A percentile compares a stretch with the other conserved stretches of the same genome.
These are phyloP conservation scores for Epichloe gansuensis DNA, from an alignment of 2,329 filamentous ascomycete species.

Conservation along the genomic window DNA sequence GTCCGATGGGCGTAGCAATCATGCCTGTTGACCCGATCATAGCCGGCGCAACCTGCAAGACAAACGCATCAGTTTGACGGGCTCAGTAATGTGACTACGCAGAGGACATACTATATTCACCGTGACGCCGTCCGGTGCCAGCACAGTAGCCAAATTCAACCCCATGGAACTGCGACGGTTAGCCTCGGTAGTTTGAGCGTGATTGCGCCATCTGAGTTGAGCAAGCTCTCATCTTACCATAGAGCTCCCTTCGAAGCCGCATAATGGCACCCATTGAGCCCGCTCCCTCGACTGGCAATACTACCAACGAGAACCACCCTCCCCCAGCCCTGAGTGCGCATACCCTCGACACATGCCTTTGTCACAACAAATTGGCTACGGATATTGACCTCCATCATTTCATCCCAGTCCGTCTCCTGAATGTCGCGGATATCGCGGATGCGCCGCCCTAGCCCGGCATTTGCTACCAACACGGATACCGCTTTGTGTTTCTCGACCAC, in stretches of 20 bases:
- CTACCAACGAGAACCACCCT: conserved; percentile 5
- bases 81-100: background rate
- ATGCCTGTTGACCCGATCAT: conserved; percentile 9
- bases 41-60: conserved; percentile 5
- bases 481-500: conserved; percentile 1
- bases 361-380: conserved; percentile 7
- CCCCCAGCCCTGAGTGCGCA: conserved; percentile 6
- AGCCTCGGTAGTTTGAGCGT: background rate
- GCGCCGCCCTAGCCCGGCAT: conserved; percentile 6
- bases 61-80: background rate
- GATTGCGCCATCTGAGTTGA: background rate
- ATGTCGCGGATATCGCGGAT: conserved; percentile 4
- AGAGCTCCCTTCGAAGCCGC: conserved; percentile 7
- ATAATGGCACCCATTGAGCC: conserved; percentile 7
- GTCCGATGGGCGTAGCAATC: conserved; percentile 5
- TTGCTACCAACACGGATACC: conserved; percentile 5
- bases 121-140: conserved; percentile 5
- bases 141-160: conserved; percentile 4
- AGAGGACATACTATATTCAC: conserved; percentile 4
- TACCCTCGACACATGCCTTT: conserved; percentile 5
- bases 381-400: conserved; percentile 7
- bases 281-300: conserved; percentile 5
- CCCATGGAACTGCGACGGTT: conserved; percentile 5
- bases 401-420: conserved; percentile 5
- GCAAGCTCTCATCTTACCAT: background rate